Evolutionary conservation across 768 basidiomycete species (phyloP), one percentile per base, ranked within the genome.

Genomic region (Naganishia onofrii): DNA sequence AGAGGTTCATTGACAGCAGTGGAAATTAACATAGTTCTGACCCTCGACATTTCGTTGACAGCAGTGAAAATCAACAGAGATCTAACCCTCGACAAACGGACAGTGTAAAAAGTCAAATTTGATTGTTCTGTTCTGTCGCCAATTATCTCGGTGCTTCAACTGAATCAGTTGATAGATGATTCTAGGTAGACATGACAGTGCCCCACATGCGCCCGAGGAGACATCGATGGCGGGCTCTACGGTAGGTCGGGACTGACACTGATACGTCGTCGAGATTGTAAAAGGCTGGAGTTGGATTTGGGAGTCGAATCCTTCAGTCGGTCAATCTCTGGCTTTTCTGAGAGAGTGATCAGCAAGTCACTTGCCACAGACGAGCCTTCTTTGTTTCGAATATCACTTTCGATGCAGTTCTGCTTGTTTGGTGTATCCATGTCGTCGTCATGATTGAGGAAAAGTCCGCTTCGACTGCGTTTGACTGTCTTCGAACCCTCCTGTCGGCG

Each of bases 241-340:
- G 21, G 42, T 21, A 63, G 42, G 7, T 63, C 60, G 21, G 60
- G 60, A 36, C 60, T 63, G 60, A 63, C 38, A 23, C 60, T 63
- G 60, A 63, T 42, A 26, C 60, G 60, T 44, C 60, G 19, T 51
- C 48, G 48, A 12, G 19, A n/a, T 51, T 51, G 48, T n/a, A 8
- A n/a, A 13, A 51, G n/a, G 60, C 54, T 29, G 4, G 29, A 34
- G 32, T 29, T 34, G 54, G 29, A 5, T 29, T 34, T 34, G 28
- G 29, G 21, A 31, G 6, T 19, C 32, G 54, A 17, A 15, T 34
- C 3, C 2, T 31, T 17, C 29, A 6, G 26, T 17, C 8, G n/a
- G n/a, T 54, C 53, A 13, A 23, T 28, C 26, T 31, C 29, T 55
- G 29, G 13, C 19, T 34, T 29, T 32, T 32, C 54, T 21, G 54